Base-by-base conservation (phyloP, 208 protist genomes). In the Trypanosoma lewisi region DNA sequence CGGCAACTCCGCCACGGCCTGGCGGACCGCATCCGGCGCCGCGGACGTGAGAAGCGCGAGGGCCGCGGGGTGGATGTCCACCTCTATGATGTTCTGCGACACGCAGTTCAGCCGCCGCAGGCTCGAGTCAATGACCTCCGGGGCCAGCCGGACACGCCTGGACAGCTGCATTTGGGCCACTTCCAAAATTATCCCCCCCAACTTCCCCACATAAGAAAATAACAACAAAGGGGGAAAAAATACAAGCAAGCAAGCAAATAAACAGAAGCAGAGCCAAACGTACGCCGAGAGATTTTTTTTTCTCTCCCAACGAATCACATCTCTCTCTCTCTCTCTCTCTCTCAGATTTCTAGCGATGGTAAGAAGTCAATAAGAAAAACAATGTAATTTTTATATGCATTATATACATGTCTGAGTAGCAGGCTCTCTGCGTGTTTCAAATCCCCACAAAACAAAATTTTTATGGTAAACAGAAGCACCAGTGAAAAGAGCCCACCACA, bases 61-160 rank as follows among this genome's bases (percentile, higher is more conserved):
- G 1, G 81, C 73, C 9, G 73, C 52, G 1, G 79, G 75, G 61
- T 86, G 63, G 47, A 95, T 86, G 56, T 95, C 88, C 1, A 95
- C 57, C n/a, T 89, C 80, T 9, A 63, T 73, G 23, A 95, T 82
- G 8, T 72, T 70, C 52, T 77, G 48, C 11, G 76, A 80, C n/a
- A 76, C 82, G 66, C 81, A 88, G 17, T 76, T 86, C 21, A 95
- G 71, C 36, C 79, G 74, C 48, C 89, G 69, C n/a, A 89, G 73
- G 11, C 83, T 78, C 9, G 81, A 76, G 51, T 86, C 77, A 52
- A 95, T 79, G 11, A 57, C 59, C 19, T 70, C 68, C 17, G 83
- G 82, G 48, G 71, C 63, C 5, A 65, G 63, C 34, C 76, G 81
- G 25, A 89, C 61, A 39, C 64, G 70, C 2, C 65, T 52, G 7